phyloP scores from a whole-genome alignment of 2,329 filamentous ascomycete genomes.

The Colletotrichum incanum region DNA sequence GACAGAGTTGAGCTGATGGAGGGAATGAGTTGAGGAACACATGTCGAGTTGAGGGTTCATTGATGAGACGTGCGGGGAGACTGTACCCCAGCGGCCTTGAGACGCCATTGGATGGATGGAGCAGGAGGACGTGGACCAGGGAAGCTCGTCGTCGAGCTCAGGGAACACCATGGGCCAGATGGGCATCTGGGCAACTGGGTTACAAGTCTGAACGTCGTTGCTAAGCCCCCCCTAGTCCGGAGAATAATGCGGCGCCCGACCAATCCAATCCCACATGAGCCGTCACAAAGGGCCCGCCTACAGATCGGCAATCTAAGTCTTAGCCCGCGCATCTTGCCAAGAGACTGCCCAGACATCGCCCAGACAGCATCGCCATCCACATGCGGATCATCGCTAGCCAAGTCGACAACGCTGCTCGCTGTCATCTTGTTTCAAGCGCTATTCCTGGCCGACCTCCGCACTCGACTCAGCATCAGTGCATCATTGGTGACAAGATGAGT shows the following conservation, averaged over 20 bases:
- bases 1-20: slow-evolving; percentile 93
- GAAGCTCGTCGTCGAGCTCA: slow-evolving; percentile 38
- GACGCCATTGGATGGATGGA: slow-evolving; percentile 30
- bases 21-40: slow-evolving; percentile 74
- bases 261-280: slow-evolving; percentile 39
- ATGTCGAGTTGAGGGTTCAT: slow-evolving; percentile 30
- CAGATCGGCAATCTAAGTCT: slow-evolving; percentile 44
- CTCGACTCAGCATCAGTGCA: slow-evolving; percentile 38
- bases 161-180: slow-evolving; percentile 30
- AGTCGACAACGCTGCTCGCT: slow-evolving; percentile 41
- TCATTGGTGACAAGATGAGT: slow-evolving; percentile 41
- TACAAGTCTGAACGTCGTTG: slow-evolving; percentile 39
- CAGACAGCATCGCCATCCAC: slow-evolving; percentile 41
- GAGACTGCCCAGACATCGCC: slow-evolving; percentile 42
- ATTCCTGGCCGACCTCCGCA: slow-evolving; percentile 41
- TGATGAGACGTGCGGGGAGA: slow-evolving; percentile 39
- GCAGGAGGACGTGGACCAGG: slow-evolving; percentile 17
- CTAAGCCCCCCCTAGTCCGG: slow-evolving; percentile 43
- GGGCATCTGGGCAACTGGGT: slow-evolving; percentile 14
- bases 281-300: slow-evolving; percentile 29
- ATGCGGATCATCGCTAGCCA: slow-evolving; percentile 41
- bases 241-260: slow-evolving; percentile 41
- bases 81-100: slow-evolving; percentile 7
- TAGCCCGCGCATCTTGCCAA: slow-evolving; percentile 44
- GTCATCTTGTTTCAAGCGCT: slow-evolving; percentile 45